Conservation (phyloP, 2,329 filamentous ascomycete genomes). For the Colletotrichum trifolii region DNA sequence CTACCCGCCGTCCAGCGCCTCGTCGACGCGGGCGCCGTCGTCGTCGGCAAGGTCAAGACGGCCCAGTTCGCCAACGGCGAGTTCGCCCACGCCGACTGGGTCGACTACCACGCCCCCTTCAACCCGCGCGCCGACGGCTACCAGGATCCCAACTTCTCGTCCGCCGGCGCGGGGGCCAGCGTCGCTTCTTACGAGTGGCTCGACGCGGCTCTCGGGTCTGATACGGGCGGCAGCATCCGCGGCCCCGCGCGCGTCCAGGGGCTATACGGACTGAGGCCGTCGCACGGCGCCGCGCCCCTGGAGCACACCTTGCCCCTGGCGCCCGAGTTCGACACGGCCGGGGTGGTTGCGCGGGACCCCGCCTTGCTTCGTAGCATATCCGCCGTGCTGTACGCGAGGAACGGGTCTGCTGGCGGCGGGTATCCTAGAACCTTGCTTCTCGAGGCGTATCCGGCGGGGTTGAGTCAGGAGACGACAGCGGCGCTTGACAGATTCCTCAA, state of each 20-base stretch:
- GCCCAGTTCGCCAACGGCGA: conserved; percentile 58
- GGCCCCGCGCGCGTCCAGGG: conserved; percentile 54
- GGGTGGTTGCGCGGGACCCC: conserved; percentile 47
- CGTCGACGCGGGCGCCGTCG: conserved; percentile 67
- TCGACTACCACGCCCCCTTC: conserved; percentile 55
- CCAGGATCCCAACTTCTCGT: conserved; percentile 58
- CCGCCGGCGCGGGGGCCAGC: conserved; percentile 47
- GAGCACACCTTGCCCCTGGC: conserved; percentile 54
- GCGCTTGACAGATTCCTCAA: conserved; percentile 42
- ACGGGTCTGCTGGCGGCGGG: not conserved
- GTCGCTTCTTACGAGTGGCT: conserved; percentile 40
- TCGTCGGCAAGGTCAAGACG: conserved; percentile 60
- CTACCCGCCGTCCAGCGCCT: conserved; percentile 67
- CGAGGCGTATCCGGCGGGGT: not conserved
- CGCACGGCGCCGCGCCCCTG: conserved; percentile 46
- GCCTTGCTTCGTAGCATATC: conserved; percentile 41
- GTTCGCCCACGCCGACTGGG: conserved; percentile 60
- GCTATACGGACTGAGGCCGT: conserved; percentile 55
- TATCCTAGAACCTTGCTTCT: not conserved
- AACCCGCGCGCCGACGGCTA: conserved; percentile 61
- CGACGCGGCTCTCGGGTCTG: conserved; percentile 38
- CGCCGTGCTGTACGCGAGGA: not conserved
- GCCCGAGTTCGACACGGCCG: conserved; percentile 33
- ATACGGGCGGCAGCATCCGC: conserved; percentile 54
- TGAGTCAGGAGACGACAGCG: not conserved